phyloP scores from a whole-genome alignment of 768 basidiomycete species.

The Hygrophorus pudorinus region DNA sequence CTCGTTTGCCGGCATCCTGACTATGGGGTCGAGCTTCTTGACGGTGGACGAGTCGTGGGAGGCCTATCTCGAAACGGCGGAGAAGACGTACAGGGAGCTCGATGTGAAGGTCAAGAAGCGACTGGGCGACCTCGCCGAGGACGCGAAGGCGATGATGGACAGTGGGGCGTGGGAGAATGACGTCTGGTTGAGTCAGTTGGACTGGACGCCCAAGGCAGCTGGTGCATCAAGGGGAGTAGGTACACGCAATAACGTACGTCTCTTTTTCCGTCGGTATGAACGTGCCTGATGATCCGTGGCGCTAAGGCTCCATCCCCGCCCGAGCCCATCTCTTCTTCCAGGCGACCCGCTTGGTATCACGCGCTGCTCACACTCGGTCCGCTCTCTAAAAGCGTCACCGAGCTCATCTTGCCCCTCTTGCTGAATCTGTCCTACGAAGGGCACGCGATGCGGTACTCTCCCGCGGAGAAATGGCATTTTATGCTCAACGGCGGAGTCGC shows the following conservation, averaged over 20 bases:
- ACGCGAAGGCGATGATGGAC: conserved; percentile 53
- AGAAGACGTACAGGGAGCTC: conserved; percentile 56
- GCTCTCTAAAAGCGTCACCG: conserved; percentile 28
- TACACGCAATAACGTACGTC: conserved; percentile 17
- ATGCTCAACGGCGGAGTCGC: conserved; percentile 20
- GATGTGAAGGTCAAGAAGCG: conserved; percentile 70
- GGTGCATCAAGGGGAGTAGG: conserved; percentile 57
- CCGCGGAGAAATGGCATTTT: conserved; percentile 62
- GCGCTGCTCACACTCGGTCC: conserved; percentile 32
- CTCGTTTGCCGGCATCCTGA: conserved; percentile 81
- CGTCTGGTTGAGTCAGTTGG: conserved; percentile 82
- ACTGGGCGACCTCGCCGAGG: conserved; percentile 57
- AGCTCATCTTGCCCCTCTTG: conserved; percentile 57
- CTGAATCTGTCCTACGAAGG: conserved; percentile 54
- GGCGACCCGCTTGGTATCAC: conserved; percentile 47
- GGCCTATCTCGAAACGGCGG: conserved; percentile 67
- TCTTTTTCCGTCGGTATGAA: not conserved
- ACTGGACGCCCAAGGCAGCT: conserved; percentile 87
- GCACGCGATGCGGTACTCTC: conserved; percentile 45
- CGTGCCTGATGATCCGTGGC: not conserved
- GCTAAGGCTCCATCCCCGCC: not conserved
- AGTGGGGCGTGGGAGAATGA: conserved; percentile 50
- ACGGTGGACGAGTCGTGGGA: conserved; percentile 91
- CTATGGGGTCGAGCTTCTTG: conserved; percentile 88
- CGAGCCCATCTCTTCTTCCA: not conserved